These are phyloP conservation scores for Phytophthora syringae DNA, from an alignment of 352 stramenopile species.

Conservation along the genomic window DNA sequence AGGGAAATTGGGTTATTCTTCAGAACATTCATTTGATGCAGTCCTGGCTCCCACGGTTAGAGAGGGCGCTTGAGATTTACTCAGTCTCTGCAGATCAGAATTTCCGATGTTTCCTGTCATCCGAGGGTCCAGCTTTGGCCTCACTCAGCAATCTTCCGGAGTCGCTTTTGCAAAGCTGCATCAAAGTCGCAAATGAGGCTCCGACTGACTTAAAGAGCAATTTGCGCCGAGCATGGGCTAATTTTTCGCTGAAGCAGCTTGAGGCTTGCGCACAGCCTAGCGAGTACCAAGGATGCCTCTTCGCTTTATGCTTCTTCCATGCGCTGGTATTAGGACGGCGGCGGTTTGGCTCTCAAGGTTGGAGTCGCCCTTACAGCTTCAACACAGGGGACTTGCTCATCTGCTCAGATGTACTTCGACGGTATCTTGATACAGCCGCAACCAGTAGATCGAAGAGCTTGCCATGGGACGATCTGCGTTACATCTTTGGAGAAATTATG, in stretches of 20 bases:
- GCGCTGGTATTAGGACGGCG: conserved; percentile 90
- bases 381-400: conserved; percentile 96
- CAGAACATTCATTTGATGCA: conserved; percentile 95
- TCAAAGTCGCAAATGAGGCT: conserved; percentile 88
- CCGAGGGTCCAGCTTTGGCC: conserved; percentile 84
- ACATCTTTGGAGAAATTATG: conserved; percentile 95
- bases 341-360: conserved; percentile 93
- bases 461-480: conserved; percentile 86
- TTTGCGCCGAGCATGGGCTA: conserved; percentile 75
- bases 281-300: conserved; percentile 94
- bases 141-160: conserved; percentile 92
- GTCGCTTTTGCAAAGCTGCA: conserved; percentile 84
- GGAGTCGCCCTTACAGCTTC: conserved; percentile 94
- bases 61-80: conserved; percentile 78
- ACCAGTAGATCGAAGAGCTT: conserved; percentile 42
- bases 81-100: conserved; percentile 88
- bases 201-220: conserved; percentile 87
- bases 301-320: conserved; percentile 96
- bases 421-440: conserved; percentile 63
- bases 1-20: conserved; percentile 91
- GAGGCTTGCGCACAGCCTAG: conserved; percentile 70
- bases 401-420: conserved; percentile 80
- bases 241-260: conserved; percentile 83
- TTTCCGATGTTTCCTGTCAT: conserved; percentile 95
- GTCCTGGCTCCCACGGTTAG: conserved; percentile 87